Evolutionary conservation across 805 yeast species (phyloP), one percentile per base, ranked within the genome.

Genomic region (Lachancea waltii): DNA sequence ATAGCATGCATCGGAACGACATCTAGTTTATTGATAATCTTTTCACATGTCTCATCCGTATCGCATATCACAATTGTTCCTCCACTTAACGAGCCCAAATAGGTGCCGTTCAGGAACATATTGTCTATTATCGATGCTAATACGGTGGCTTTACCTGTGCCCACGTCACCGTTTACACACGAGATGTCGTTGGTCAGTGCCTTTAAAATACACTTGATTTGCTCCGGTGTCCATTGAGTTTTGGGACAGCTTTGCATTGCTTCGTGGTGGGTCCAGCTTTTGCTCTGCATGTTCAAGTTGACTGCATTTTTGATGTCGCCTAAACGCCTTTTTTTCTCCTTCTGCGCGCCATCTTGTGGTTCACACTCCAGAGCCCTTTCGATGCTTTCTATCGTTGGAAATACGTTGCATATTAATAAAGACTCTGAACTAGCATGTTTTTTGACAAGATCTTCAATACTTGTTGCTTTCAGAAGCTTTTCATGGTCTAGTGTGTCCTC

Each of bases 61-160:
- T 37, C 41, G 28, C 41, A 37, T 10, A 37, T 17, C 4, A 26
- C 28, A 11, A 37, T 14, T 7, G 35, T 36, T n/a, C n/a, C 30
- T 21, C 5, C 26, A 7, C 3, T 11, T 30, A 9, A 23, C n/a
- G n/a, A 26, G 9, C 15, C n/a, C 15, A 15, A 16, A 20, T 31
- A 32, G 11, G 21, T 10, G 13, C 25, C 15, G 22, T 37, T 37
- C 26, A 37, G 18, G 32, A 9, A 31, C 7, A 31, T 5, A 21
- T 32, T 37, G 23, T 37, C 41, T n/a, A 37, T 4, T 7, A 37
- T 31, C 3, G 27, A 4, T 9, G 36, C 31, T 13, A 32, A 10
- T 4, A 20, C 13, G 13, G 33, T 37, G 3, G 23, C 14, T 21
- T 37, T 37, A 7, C 41, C 41, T 3, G 35, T 32, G 3, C 41